These are phyloP conservation scores for Sporothrix dimorphospora DNA, from an alignment of 2,329 filamentous ascomycete genomes.

Conservation along the genomic window DNA sequence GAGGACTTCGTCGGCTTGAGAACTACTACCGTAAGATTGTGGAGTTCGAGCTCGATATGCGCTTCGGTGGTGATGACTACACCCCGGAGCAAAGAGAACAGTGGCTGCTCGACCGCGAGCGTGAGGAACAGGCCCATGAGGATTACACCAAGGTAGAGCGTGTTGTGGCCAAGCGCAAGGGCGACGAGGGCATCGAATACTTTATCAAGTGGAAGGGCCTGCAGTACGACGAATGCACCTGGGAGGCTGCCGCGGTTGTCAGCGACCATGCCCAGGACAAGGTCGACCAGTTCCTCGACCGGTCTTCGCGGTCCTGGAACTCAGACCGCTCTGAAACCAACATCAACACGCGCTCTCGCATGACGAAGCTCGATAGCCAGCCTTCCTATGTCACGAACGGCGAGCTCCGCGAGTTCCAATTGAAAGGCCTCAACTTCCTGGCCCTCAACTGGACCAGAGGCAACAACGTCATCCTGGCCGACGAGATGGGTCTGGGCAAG, in stretches of 20 bases:
- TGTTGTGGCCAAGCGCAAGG: slow-evolving; percentile 81
- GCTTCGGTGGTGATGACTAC: slow-evolving; percentile 72
- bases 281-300: slow-evolving; percentile 89
- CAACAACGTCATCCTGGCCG: slow-evolving; percentile 95
- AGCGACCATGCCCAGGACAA: slow-evolving; percentile 80
- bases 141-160: slow-evolving; percentile 93
- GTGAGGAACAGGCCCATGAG: slow-evolving; percentile 82
- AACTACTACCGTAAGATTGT: slow-evolving; percentile 91
- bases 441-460: slow-evolving; percentile 93
- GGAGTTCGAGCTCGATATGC: slow-evolving; percentile 76
- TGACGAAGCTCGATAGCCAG: slow-evolving; percentile 74
- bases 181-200: slow-evolving; percentile 83
- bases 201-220: slow-evolving; percentile 96
- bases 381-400: slow-evolving; percentile 84
- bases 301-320: slow-evolving; percentile 75
- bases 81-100: slow-evolving; percentile 87
- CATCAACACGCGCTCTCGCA: slow-evolving; percentile 72
- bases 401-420: slow-evolving; percentile 87
- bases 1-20: slow-evolving; percentile 85
- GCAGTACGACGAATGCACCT: slow-evolving; percentile 91
- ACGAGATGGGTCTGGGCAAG: slow-evolving; percentile 98
- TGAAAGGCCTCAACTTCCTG: slow-evolving; percentile 92
- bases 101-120: slow-evolving; percentile 92
- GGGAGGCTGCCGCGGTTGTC: slow-evolving; percentile 75
- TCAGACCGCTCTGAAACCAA: slow-evolving; percentile 81